Evolutionary conservation across 345 rosid species (phyloP).

Genomic region (Citrus medica): DNA sequence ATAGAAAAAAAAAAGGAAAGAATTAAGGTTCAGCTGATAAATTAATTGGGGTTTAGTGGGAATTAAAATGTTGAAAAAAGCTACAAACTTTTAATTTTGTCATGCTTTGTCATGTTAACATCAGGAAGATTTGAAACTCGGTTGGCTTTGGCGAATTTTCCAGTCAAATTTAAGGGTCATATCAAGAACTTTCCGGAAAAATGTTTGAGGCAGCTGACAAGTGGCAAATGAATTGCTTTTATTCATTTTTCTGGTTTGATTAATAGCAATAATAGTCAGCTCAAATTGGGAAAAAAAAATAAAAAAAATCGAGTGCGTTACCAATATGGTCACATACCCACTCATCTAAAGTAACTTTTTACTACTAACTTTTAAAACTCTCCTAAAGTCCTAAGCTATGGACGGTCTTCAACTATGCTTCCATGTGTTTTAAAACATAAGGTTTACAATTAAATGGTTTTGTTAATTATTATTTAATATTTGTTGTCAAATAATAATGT

Average conservation of each 20-base stretch:
- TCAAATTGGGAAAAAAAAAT: background rate
- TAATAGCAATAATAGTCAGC: background rate
- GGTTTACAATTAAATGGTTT: too few species aligned
- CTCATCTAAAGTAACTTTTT: background rate
- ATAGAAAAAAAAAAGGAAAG: background rate
- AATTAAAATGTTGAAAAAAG: background rate
- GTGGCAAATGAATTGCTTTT: background rate
- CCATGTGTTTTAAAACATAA: too few species aligned
- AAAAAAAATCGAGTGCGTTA: background rate
- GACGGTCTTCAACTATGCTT: too few species aligned
- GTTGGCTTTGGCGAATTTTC: background rate
- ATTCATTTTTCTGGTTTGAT: background rate
- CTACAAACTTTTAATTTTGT: background rate
- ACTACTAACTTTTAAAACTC: background rate
- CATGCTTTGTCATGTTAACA: constrained; percentile 7
- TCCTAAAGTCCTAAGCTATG: too few species aligned
- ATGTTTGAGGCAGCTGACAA: background rate
- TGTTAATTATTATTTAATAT: too few species aligned
- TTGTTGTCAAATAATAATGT: too few species aligned
- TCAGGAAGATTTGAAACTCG: background rate
- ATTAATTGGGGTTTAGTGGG: background rate
- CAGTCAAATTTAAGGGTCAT: background rate
- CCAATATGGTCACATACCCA: background rate
- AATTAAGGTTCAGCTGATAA: background rate
- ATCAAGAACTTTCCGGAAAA: background rate